These are phyloP conservation scores for Fusarium falciforme DNA, from an alignment of 2,329 filamentous ascomycete species.

Conservation along the genomic window DNA sequence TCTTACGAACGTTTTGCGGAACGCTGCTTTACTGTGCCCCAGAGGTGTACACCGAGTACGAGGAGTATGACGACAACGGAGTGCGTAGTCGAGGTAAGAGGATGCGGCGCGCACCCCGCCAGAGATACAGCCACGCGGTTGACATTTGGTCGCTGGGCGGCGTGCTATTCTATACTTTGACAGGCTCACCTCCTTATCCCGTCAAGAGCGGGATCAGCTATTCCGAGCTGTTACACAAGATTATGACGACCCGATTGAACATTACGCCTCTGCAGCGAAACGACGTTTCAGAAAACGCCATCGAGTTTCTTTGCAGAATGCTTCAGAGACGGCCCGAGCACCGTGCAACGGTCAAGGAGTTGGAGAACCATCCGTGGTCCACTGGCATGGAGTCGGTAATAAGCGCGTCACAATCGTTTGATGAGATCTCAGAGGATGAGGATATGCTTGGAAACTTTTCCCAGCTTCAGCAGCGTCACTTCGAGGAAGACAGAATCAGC, in stretches of 20 bases:
- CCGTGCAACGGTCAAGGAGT: conserved; percentile 78
- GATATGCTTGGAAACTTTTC: conserved; percentile 70
- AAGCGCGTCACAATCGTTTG: conserved; percentile 60
- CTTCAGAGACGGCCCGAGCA: conserved; percentile 81
- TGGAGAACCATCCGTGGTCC: conserved; percentile 83
- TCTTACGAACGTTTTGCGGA: conserved; percentile 95
- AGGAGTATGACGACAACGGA: conserved; percentile 76
- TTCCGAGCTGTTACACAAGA: conserved; percentile 82
- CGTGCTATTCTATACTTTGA: conserved; percentile 89
- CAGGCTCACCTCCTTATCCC: conserved; percentile 81
- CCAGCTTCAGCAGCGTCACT: conserved; percentile 58
- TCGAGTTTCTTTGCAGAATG: conserved; percentile 83
- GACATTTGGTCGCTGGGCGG: conserved; percentile 97
- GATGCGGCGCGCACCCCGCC: conserved; percentile 66
- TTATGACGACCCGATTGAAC: conserved; percentile 83
- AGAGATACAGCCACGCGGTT: conserved; percentile 89
- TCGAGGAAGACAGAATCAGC: conserved; percentile 54
- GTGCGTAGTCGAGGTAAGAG: conserved; percentile 72
- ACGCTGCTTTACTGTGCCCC: conserved; percentile 96
- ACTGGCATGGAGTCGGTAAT: conserved; percentile 45
- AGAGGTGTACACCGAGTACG: conserved; percentile 87
- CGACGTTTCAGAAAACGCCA: conserved; percentile 72
- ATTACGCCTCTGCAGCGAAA: conserved; percentile 68
- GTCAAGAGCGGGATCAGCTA: conserved; percentile 81
- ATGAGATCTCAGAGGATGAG: conserved; percentile 72